Base-by-base conservation (phyloP, 345 rosid genomes). In the Nasturtium officinale region DNA sequence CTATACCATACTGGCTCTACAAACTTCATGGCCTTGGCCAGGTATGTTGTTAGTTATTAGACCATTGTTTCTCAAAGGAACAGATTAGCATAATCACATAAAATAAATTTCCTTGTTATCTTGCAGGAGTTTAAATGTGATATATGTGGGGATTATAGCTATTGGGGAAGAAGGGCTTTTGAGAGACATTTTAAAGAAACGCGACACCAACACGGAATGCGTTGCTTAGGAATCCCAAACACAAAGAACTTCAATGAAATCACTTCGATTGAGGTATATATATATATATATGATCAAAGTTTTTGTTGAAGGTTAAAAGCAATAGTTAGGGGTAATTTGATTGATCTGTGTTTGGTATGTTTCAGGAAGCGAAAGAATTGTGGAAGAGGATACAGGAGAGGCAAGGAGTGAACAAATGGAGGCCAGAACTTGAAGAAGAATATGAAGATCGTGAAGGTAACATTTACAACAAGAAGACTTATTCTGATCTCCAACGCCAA, bases 161-260 rank as follows among this genome's bases (percentile, higher is more conserved):
- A 90, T 65, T 92, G 98, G 99, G 99, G 99, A 4, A 88, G 98
- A 30, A 85, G 99, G 71, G 99, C 97, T 61, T 96, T 85, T 48
- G 99, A 96, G 88, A 81, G 97, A 70, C 98, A 96, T 80, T 96
- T 96, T 77, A 92, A 96, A 87, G 99, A 96, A 82, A 86, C 87
- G 89, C 86, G 94, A 16, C 99, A 96, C 84, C 99, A 96, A 71
- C 99, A 96, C 75, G 99, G 99, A 52, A 96, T 96, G 99, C 98
- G 97, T 30, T 96, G 98, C 77, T 84, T 92, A 58, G 98, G 97
- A 70, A 96, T 96, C 67, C 99, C 99, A 40, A 96, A 96, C 85
- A 96, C 99, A 32, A 96, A 96, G 82, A 96, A 96, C 83, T 96
- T 96, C 70, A 96, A 96, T 10, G 98, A 96, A 80, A 89, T 96